Percentiles rank a stretch among this genome's conserved stretches.
Conservation (phyloP, 345 rosid species). For the Litchi chinensis region DNA sequence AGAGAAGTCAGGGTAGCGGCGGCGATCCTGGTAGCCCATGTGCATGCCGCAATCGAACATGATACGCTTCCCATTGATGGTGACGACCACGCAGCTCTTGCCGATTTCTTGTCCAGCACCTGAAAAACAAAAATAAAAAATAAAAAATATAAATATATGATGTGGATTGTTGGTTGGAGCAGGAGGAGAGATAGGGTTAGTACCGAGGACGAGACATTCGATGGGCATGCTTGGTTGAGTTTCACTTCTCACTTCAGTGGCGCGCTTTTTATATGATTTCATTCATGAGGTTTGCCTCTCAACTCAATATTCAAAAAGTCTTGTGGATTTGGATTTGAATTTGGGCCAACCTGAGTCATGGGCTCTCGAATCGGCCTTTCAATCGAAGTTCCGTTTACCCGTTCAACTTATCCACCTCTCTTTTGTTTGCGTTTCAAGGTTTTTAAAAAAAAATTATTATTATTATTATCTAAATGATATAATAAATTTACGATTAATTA, state of each 20-base stretch:
- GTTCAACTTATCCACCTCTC: background rate
- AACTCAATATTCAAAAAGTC: background rate
- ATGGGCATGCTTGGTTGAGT: conserved; percentile 52
- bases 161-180: background rate
- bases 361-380: too few relatives aligned
- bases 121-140: conserved; percentile 26
- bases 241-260: conserved; percentile 1
- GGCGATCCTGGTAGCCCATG: conserved; percentile 83
- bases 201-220: conserved; percentile 86
- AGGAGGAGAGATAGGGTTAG: background rate
- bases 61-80: conserved; percentile 76
- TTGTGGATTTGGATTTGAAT: too few relatives aligned
- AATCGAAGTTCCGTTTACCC: too few relatives aligned
- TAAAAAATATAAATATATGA: background rate
- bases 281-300: background rate
- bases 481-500: too few relatives aligned
- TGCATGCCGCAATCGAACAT: conserved; percentile 99
- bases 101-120: conserved; percentile 98
- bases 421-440: too few relatives aligned
- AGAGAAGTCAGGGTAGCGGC: conserved; percentile 90
- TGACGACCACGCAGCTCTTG: conserved; percentile 92
- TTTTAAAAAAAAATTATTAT: too few relatives aligned
- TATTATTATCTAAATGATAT: too few relatives aligned
- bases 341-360: too few relatives aligned
- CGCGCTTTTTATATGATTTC: background rate